Percentiles rank a stretch among this genome's conserved stretches.
Conservation (phyloP, 2,329 filamentous ascomycete genomes). For the Claviceps monticola region DNA sequence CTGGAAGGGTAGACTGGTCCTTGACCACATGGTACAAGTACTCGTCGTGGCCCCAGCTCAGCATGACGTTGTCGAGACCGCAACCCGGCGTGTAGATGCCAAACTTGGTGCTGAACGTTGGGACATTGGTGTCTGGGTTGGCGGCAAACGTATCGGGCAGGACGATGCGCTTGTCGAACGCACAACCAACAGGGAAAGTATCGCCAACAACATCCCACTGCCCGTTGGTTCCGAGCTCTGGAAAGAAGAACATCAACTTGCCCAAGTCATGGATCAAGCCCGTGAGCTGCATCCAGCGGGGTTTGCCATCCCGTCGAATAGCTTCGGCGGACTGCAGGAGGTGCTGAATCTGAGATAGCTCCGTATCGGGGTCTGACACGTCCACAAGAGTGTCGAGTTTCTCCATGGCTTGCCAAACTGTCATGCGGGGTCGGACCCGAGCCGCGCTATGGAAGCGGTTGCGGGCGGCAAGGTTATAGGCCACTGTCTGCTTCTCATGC, state of each 20-base stretch:
- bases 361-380: constrained; percentile 81
- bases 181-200: constrained; percentile 67
- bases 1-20: constrained; percentile 64
- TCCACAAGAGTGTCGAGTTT: constrained; percentile 85
- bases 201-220: constrained; percentile 92
- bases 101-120: constrained; percentile 59
- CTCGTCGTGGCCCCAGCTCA: constrained; percentile 83
- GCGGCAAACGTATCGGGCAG: constrained; percentile 62
- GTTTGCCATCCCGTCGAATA: constrained; percentile 72
- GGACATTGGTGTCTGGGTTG: constrained; percentile 62
- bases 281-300: constrained; percentile 68
- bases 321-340: constrained; percentile 80
- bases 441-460: constrained; percentile 42
- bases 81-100: constrained; percentile 72
- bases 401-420: constrained; percentile 84
- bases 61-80: constrained; percentile 76
- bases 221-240: constrained; percentile 47
- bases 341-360: constrained; percentile 78
- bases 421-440: constrained; percentile 55
- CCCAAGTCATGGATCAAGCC: constrained; percentile 69
- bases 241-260: constrained; percentile 70
- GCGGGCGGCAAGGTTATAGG: constrained; percentile 74
- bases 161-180: constrained; percentile 64
- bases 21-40: constrained; percentile 80
- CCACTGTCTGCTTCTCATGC: constrained; percentile 58